Base-by-base conservation (phyloP, 2,329 filamentous ascomycete species). In the Arthrobotrys pseudoclavata region DNA sequence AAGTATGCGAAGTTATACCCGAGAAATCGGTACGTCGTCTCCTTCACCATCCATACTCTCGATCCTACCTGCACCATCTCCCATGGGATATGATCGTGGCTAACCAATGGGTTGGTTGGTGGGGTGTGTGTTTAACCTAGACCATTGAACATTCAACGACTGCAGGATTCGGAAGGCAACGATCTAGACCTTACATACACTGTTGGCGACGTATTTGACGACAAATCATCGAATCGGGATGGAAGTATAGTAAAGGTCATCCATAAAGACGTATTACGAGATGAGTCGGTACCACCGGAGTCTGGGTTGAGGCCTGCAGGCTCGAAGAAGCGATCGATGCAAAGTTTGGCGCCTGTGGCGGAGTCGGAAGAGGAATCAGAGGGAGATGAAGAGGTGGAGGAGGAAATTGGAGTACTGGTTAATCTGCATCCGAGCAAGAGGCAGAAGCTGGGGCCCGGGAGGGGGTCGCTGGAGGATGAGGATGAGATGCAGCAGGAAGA, bases 191-290 rank as follows among this genome's bases (percentile, higher is more conserved):
- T 81, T 1, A 67, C 61, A 2, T 81, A 81, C 45, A 80, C 62
- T 3, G 80, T 81, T 42, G 63, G 71, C 24, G 80, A 81, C 61
- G 80, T 81, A 13, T 81, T 81, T 69, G 77, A 76, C 26, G 80
- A 81, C 62, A 81, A 81, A 71, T 79, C 76, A 12, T 76, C 60
- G 2, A 78, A 79, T 34, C 79, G 79, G 29, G 66, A 79, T 24
- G 75, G 68, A 34, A 79, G 77, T n/a, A 80, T 81, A 47, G 80
- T 81, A 40, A 74, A 77, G 9, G 80, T 81, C n/a, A 61, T 81
- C 20, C 80, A 81, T 42, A 70, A 71, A 10, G 78, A 78, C n/a
- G 60, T 62, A 31, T 31, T 64, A 20, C 78, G 80, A 48, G 80
- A 79, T 45, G 79, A 78, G 50, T 80, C 79, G 13, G 69, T 81